Conservation (phyloP, 768 basidiomycete species). For the Hydnomerulius pinastri region DNA sequence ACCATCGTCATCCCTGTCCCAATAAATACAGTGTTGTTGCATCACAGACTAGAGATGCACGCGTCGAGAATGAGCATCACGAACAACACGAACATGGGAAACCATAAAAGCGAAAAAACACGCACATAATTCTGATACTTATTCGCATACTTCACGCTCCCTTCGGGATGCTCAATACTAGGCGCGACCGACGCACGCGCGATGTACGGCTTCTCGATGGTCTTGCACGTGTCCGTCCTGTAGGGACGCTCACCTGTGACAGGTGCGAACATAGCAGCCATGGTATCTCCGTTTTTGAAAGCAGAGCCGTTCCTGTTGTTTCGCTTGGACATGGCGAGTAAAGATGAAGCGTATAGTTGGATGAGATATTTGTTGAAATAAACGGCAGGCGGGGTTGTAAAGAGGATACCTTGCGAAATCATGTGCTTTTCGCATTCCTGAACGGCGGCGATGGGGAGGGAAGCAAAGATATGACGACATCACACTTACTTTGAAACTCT, state of each 20-base stretch:
- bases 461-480: not conserved
- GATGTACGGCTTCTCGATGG: conserved; percentile 29
- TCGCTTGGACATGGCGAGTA: conserved; percentile 6
- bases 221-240: conserved; percentile 28
- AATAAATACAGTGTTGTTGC: conserved; percentile 44
- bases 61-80: not conserved
- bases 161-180: conserved; percentile 22
- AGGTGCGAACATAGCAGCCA: conserved; percentile 22
- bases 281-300: conserved; percentile 18
- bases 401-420: too few relatives aligned
- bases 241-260: conserved; percentile 17
- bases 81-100: too few relatives aligned
- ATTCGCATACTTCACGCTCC: conserved; percentile 20
- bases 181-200: conserved; percentile 30
- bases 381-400: too few relatives aligned
- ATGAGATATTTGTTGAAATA: too few relatives aligned
- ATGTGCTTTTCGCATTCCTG: too few relatives aligned
- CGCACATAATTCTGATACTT: conserved; percentile 24
- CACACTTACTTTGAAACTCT: not conserved
- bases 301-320: conserved; percentile 18
- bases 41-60: conserved; percentile 34
- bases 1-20: conserved; percentile 43
- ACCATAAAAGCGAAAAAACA: not conserved
- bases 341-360: too few relatives aligned
- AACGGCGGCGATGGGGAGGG: too few relatives aligned